Conservation (phyloP, 129 eudicot species). For the Sambucus nigra region DNA sequence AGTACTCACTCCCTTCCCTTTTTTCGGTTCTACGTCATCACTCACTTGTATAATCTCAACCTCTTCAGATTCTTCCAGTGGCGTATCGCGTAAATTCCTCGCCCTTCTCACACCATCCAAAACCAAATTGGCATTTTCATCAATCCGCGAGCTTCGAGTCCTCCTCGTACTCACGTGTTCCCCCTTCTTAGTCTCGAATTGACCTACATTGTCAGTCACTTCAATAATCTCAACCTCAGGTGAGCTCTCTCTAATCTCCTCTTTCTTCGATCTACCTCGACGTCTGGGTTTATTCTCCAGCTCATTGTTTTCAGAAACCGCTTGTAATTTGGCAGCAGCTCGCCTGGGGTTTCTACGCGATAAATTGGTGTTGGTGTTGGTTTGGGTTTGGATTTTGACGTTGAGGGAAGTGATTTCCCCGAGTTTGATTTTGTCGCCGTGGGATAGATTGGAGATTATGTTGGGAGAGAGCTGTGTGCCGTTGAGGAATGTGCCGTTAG, state of each 20-base stretch:
- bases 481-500: conserved; percentile 65
- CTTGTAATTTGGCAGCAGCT: conserved; percentile 15
- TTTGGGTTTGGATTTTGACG: conserved; percentile 21
- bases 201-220: conserved; percentile 1
- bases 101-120: neutral
- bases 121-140: conserved; percentile 6
- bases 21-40: too few species aligned
- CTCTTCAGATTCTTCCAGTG: neutral
- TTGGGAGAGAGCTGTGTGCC: conserved; percentile 18
- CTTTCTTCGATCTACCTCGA: conserved; percentile 20
- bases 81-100: too few species aligned
- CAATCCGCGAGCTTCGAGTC: conserved; percentile 34
- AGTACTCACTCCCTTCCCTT: too few species aligned
- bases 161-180: conserved; percentile 21
- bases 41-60: too few species aligned
- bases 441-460: conserved; percentile 15
- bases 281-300: conserved; percentile 26
- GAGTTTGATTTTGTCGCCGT: conserved; percentile 59
- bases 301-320: conserved; percentile 15
- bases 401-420: conserved; percentile 55
- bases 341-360: conserved; percentile 24
- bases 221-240: neutral
- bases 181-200: conserved; percentile 4
- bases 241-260: conserved; percentile 6
- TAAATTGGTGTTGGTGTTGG: neutral